Base-by-base conservation (phyloP, 495 filamentous ascomycete species). In the Talaromyces ruber region DNA sequence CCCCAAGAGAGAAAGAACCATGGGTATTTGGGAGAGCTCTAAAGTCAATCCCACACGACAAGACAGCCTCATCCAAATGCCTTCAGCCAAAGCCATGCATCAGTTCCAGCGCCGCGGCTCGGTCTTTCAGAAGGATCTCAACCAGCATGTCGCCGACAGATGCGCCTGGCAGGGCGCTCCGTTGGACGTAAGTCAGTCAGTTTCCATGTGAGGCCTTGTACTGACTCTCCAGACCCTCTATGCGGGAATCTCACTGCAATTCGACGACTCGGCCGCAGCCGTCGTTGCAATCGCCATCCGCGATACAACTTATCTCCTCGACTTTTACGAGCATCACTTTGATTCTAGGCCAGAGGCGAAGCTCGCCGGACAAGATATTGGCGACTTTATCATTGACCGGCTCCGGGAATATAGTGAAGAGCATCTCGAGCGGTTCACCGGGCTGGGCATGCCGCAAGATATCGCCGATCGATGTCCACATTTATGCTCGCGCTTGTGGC, bases 241-340 rank as follows among this genome's bases (percentile, higher is more conserved):
- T 62, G 79, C 81, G 25, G 88, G 88, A 43, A 76, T 88, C 28
- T 85, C 88, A 1, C 78, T 76, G 30, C 76, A 77, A 18, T 76
- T 80, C 22, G 72, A 78, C 3, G 75, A 83, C 30, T 65, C 81
- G 32, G 71, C 79, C 37, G 76, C 77, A 0, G 76, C 84, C 7
- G 77, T 80, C 0, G 75, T 90, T 18, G 85, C 86, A 4, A 72
- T 93, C 54, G 87, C 87, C 5, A 82, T 89, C 61, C 89, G 92
- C 65, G 90, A 95, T 71, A 81, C 84, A 5, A 87, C 87, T 0
- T 96, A 96, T 67, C 80, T 89, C 22, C 77, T 91, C 37, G 91
- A 94, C 68, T 93, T 89, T 63, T 80, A 82, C 26, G 80, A 92
- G 55, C 79, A 83, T 62, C 72, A 78, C 2, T 72, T 88, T 21